These are phyloP conservation scores for Tricholoma sp. DNA, from an alignment of 768 basidiomycete species.

Conservation along the genomic window DNA sequence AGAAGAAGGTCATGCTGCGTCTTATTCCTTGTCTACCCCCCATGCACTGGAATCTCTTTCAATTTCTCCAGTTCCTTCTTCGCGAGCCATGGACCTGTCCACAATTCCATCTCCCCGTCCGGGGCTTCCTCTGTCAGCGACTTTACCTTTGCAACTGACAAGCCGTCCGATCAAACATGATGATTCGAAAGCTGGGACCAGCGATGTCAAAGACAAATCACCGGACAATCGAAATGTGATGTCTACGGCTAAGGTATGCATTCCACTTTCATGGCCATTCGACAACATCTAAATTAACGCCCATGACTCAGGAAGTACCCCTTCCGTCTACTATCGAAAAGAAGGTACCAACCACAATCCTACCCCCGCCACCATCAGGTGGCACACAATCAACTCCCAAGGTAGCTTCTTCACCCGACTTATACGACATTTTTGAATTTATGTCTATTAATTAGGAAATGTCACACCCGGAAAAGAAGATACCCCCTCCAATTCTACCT, in stretches of 20 bases:
- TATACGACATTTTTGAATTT: background rate
- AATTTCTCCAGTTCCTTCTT: background rate
- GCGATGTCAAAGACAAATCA: background rate
- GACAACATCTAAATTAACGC: background rate
- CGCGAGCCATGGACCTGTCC: background rate
- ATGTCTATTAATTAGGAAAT: background rate
- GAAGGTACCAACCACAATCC: background rate
- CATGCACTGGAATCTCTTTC: background rate
- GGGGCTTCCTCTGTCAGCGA: background rate
- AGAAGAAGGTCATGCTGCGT: constrained; percentile 29
- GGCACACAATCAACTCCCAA: background rate
- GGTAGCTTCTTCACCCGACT: background rate
- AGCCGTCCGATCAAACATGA: background rate
- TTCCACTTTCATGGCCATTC: background rate
- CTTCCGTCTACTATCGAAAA: background rate
- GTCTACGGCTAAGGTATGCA: background rate
- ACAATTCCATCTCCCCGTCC: background rate
- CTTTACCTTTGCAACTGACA: background rate
- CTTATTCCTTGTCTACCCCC: background rate
- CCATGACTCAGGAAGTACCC: background rate
- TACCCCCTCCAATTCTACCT: background rate
- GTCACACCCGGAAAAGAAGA: background rate
- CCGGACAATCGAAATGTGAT: background rate
- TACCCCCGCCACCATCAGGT: background rate
- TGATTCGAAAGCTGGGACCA: background rate